Base-by-base conservation (phyloP, 768 basidiomycete genomes). In the Phlebiopsis flavidoalba region DNA sequence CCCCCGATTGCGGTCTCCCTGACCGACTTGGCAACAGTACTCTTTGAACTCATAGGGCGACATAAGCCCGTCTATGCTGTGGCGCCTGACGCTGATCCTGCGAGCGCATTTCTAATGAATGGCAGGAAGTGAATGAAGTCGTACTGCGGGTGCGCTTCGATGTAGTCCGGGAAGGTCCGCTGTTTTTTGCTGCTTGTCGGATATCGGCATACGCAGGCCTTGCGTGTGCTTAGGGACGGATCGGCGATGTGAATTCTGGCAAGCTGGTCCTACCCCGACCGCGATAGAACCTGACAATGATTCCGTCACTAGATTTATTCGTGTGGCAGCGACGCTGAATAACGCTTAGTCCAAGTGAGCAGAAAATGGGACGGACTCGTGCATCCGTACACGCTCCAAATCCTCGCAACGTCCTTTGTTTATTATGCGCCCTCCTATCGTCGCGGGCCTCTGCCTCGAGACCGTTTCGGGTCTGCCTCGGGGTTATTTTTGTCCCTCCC, bases 271-370 rank as follows among this genome's bases (percentile, higher is more conserved):
- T n/a, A n/a, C n/a, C 24, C 93, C 96, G 24, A 98, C 78, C 10
- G 96, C 93, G n/a, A 51, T 93, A 90, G 76, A 89, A 99, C 33
- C n/a, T 98, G 85, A 75, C 96, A 98, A 67, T 98, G 95, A n/a
- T n/a, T 0, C 96, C 96, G 67, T 98, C n/a, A n/a, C 96, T 17
- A 96, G 93, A 61, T 87, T 86, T 66, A 98, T 88, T 94, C 97
- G 65, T 17, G n/a, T n/a, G n/a, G n/a, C 21, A 17, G 21, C 35
- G 48, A 33, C 7, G 24, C 24, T 7, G 17, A 31, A 24, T 54
- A 49, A 24, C 17, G 1, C 22, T n/a, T n/a, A n/a, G 15, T 14
- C 47, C 53, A 46, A 43, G 11, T 1, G 33, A 17, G 53, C n/a
- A 35, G 15, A 21, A 45, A 43, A 22, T 35, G 24, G 52, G 50